phyloP scores from a whole-genome alignment of 768 basidiomycete genomes.

The Rhodotorula babjevae region DNA sequence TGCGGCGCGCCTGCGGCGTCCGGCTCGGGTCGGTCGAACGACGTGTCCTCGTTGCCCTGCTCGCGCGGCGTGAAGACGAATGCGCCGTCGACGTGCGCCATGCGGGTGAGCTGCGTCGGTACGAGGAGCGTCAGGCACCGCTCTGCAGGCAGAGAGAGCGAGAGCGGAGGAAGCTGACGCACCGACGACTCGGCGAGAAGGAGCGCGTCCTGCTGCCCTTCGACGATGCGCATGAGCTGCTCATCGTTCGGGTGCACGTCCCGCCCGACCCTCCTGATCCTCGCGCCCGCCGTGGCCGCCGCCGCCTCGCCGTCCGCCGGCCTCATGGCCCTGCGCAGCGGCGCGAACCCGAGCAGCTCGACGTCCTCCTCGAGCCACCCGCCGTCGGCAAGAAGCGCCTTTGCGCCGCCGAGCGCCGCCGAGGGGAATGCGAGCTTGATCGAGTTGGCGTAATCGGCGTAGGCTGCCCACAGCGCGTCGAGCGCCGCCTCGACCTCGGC shows the following conservation, averaged over 20 bases:
- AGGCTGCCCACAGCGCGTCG: constrained; percentile 66
- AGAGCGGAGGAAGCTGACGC: constrained; percentile 31
- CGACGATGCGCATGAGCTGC: constrained; percentile 86
- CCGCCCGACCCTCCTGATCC: constrained; percentile 17
- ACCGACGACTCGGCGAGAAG: constrained; percentile 61
- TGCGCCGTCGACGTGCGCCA: constrained; percentile 21
- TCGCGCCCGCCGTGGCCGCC: background rate
- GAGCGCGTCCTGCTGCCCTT: constrained; percentile 69
- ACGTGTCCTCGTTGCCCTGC: background rate
- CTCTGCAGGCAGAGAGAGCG: too few species aligned
- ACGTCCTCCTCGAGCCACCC: constrained; percentile 80
- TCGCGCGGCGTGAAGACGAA: constrained; percentile 30
- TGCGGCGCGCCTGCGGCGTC: constrained; percentile 1
- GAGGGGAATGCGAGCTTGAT: constrained; percentile 66
- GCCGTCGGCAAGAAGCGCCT: constrained; percentile 9
- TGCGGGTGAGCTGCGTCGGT: constrained; percentile 9
- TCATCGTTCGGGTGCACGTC: constrained; percentile 85
- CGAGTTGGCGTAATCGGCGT: constrained; percentile 61
- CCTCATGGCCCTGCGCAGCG: constrained; percentile 61
- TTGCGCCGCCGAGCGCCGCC: constrained; percentile 53
- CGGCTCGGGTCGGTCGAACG: background rate
- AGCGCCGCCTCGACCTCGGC: constrained; percentile 15
- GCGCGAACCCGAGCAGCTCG: constrained; percentile 81
- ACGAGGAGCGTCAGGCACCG: background rate
- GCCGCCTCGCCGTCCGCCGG: constrained; percentile 44